phyloP scores from a whole-genome alignment of 371 early-diverging fungal species.

The Apophysomyces trapeziformis region DNA sequence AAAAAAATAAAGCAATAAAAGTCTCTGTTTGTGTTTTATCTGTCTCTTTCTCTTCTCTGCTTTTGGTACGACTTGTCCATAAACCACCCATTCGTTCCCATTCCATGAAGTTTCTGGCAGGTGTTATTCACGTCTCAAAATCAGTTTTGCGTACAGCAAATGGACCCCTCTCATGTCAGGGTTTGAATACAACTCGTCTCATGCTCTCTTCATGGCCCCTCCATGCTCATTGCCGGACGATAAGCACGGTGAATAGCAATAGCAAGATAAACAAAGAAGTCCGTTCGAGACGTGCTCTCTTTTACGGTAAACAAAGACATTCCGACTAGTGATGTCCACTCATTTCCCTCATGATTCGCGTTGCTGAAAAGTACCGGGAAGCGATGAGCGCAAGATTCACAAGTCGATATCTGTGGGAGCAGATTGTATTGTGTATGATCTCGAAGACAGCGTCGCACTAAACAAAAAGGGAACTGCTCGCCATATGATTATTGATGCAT shows the following conservation, averaged over 20 bases:
- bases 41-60: neutral
- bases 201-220: neutral
- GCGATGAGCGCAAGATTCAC: constrained; percentile 88
- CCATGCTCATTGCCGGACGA: constrained; percentile 2
- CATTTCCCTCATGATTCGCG: neutral
- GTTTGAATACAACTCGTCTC: neutral
- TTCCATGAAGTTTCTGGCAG: constrained; percentile 5
- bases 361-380: constrained; percentile 71
- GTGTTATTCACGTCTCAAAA: neutral
- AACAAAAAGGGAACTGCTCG: constrained; percentile 84
- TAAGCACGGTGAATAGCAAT: constrained; percentile 1
- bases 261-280: constrained; percentile 8
- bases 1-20: too few species aligned
- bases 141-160: neutral
- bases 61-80: neutral
- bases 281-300: constrained; percentile 47
- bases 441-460: constrained; percentile 89
- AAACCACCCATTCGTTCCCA: neutral
- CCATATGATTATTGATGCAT: constrained; percentile 73
- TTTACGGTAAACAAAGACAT: constrained; percentile 38
- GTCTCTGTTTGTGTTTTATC: neutral
- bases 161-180: neutral
- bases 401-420: constrained; percentile 70
- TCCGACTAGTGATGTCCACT: neutral
- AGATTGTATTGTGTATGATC: constrained; percentile 88